These are phyloP conservation scores for Plantago elongata DNA, from an alignment of 257 asterid species.

Conservation along the genomic window DNA sequence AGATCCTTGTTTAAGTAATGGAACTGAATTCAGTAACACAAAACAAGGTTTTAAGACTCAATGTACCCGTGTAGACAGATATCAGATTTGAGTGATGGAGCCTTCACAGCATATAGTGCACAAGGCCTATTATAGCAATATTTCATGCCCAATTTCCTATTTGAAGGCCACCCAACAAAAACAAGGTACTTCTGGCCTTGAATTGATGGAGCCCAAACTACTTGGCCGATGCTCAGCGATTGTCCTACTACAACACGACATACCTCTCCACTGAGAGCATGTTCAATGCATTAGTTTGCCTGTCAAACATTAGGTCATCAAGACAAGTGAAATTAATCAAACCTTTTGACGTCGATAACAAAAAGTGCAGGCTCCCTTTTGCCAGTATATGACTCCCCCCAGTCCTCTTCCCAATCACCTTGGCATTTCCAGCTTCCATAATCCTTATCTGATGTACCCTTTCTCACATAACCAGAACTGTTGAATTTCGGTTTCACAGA, in stretches of 20 bases:
- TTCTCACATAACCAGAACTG: slow-evolving; percentile 33
- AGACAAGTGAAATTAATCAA: slow-evolving; percentile 3
- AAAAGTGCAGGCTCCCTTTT: slow-evolving; percentile 60
- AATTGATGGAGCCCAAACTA: slow-evolving; percentile 57
- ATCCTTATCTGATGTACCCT: slow-evolving; percentile 36
- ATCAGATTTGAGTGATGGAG: slow-evolving; percentile 39
- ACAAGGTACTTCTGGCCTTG: slow-evolving; percentile 42
- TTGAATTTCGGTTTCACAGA: slow-evolving; percentile 41
- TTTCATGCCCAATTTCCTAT: slow-evolving; percentile 61
- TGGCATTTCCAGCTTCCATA: slow-evolving; percentile 53
- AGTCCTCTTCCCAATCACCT: slow-evolving; percentile 62
- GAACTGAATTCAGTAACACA: background rate
- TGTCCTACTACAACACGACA: slow-evolving; percentile 38
- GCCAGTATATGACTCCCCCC: slow-evolving; percentile 67
- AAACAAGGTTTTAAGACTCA: slow-evolving; percentile 9
- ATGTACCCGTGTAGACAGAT: slow-evolving; percentile 24
- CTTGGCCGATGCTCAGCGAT: slow-evolving; percentile 63
- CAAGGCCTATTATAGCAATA: slow-evolving; percentile 63
- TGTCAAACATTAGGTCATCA: background rate
- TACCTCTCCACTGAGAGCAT: slow-evolving; percentile 58
- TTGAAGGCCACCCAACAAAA: slow-evolving; percentile 69
- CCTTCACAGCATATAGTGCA: slow-evolving; percentile 51
- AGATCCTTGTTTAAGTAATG: slow-evolving; percentile 4
- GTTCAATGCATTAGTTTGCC: slow-evolving; percentile 1
- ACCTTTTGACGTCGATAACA: slow-evolving; percentile 43